Evolutionary conservation across 768 basidiomycete genomes (phyloP).

Genomic region (Suillus alpinus): DNA sequence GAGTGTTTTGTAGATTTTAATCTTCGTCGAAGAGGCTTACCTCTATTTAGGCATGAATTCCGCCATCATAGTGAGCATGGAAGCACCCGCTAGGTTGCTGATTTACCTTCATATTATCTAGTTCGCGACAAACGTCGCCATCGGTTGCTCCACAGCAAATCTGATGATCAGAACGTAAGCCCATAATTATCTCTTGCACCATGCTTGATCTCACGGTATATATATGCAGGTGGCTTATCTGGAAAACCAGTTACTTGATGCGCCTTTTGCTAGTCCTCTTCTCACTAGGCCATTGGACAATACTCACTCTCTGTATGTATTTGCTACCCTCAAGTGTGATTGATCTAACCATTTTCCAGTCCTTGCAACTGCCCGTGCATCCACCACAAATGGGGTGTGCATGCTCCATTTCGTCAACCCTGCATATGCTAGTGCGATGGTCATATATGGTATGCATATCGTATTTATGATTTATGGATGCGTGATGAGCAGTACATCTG

Average conservation of each 20-base stretch:
- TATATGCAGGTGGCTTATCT: neutral
- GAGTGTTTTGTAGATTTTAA: neutral
- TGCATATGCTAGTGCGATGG: neutral
- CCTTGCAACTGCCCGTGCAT: neutral
- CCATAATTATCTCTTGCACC: neutral
- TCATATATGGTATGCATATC: neutral
- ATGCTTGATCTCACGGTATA: neutral
- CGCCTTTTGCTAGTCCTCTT: neutral
- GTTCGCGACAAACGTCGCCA: neutral
- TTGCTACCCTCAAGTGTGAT: too few species aligned
- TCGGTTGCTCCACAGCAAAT: slow-evolving; percentile 1
- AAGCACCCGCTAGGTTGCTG: too few species aligned
- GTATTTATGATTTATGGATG: neutral
- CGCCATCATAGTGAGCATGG: neutral
- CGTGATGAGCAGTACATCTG: neutral
- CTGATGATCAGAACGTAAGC: neutral
- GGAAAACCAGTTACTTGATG: neutral
- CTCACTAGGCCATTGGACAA: neutral
- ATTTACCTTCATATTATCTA: neutral
- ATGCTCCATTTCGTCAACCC: neutral
- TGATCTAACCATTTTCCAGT: neutral
- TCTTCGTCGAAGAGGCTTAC: neutral
- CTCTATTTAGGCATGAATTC: neutral
- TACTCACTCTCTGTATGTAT: neutral
- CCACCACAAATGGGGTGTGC: neutral